Base-by-base conservation (phyloP, 148 eudicot species). In the Heliamphora exappendiculata region DNA sequence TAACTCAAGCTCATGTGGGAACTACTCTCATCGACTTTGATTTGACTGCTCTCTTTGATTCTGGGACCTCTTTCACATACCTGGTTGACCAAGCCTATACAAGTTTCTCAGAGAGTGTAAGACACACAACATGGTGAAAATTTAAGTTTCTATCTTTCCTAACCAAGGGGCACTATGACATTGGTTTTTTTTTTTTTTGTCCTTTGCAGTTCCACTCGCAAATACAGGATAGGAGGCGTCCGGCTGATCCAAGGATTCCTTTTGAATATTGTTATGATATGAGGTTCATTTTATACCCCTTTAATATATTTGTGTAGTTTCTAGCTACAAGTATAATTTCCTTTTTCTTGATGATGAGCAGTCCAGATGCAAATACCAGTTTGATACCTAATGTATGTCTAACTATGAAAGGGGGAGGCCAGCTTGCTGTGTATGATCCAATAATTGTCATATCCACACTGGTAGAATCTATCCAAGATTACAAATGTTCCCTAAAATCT, bases 41-140 rank as follows among this genome's bases (percentile, higher is more conserved):
- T 50, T 83, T 92, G 64, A 77, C 92, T 36, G 92, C 92, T 64
- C 95, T 94, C 68, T 89, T 94, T 81, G 97, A 94, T 78, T 88
- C 98, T 42, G 97, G 95, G 50, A 94, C 98, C 77, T 94, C 98
- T 51, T 94, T 91, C 78, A 90, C 95, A 33, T 94, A 94, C 83
- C 80, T 94, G 28, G 82, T 84, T 39, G 96, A 89, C 67, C 94
- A 94, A 72, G 80, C 83, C 76, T 94, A 90, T 78, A 72, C 89
- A 12, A 70, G 54, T 34, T 59, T 77, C 58, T 57, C 68, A 45
- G 58, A 71, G 1, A 71, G 63, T 60, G 75, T 78, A 71, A 77
- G 80, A n/a, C 47, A 73, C 75, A 11, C 67, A 58, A 31, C 54
- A 4, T n/a, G 31, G 12, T 12, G 37, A 33, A 54, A n/a, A 70